A percentile compares a stretch with the other conserved stretches of the same genome.
Conservation (phyloP, 192 early-diverging fungal species). For the Coemansia sp. region DNA sequence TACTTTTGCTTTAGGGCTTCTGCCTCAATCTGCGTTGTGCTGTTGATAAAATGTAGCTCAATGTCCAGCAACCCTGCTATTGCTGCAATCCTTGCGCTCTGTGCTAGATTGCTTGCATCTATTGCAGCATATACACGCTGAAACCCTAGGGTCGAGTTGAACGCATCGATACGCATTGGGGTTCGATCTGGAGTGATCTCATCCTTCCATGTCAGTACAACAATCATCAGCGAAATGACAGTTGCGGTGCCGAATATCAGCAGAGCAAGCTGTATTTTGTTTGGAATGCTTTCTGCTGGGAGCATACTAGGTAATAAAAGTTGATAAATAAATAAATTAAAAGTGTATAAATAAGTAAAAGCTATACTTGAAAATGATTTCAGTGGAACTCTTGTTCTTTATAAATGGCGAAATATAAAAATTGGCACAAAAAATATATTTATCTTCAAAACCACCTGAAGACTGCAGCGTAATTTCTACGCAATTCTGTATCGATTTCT, state of each 20-base stretch:
- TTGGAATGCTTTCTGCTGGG: background rate
- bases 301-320: too few relatives aligned
- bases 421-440: too few relatives aligned
- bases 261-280: background rate
- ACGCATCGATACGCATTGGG: slow-evolving; percentile 11
- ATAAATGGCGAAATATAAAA: too few relatives aligned
- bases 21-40: background rate
- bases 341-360: background rate
- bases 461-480: too few relatives aligned
- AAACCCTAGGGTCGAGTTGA: slow-evolving; percentile 36
- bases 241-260: background rate
- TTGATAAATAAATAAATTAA: slow-evolving; percentile 2
- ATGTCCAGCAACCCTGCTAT: slow-evolving; percentile 25
- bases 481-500: too few relatives aligned
- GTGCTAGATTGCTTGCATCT: background rate
- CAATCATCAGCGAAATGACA: background rate
- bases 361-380: too few relatives aligned
- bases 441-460: too few relatives aligned
- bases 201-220: background rate
- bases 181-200: background rate
- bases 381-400: too few relatives aligned
- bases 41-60: slow-evolving; percentile 11
- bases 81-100: slow-evolving; percentile 1
- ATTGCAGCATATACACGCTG: slow-evolving; percentile 23
- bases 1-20: background rate